phyloP scores from a whole-genome alignment of 305 asterid genomes.

The Rubia tinctorum region DNA sequence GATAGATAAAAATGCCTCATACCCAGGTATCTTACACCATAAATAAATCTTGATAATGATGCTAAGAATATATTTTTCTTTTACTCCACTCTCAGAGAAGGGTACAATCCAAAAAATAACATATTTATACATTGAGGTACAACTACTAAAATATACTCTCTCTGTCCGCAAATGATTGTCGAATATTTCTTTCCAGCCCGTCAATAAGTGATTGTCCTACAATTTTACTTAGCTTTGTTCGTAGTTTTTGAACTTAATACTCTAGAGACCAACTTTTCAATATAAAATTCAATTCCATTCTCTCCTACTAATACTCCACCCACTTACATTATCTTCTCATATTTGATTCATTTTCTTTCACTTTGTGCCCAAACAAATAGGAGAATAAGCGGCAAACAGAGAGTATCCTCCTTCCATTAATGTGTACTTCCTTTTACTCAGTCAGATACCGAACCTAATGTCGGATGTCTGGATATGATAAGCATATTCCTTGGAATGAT shows the following conservation, averaged over 20 bases:
- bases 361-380: background rate
- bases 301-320: background rate
- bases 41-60: background rate
- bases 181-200: background rate
- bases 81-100: background rate
- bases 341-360: background rate
- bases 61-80: background rate
- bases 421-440: background rate
- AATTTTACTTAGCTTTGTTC: background rate
- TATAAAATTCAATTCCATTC: background rate
- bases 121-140: background rate
- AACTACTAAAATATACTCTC: too few relatives aligned
- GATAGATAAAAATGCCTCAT: background rate
- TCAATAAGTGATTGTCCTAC: background rate
- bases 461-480: background rate
- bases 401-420: background rate
- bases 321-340: background rate
- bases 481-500: background rate
- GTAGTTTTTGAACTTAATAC: background rate
- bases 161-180: too few relatives aligned
- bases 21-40: background rate
- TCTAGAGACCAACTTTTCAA: background rate
- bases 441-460: background rate
- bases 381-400: background rate
- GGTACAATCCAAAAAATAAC: background rate